Evolutionary conservation across 148 eudicot species (phyloP).

Genomic region (Cornus kousa): DNA sequence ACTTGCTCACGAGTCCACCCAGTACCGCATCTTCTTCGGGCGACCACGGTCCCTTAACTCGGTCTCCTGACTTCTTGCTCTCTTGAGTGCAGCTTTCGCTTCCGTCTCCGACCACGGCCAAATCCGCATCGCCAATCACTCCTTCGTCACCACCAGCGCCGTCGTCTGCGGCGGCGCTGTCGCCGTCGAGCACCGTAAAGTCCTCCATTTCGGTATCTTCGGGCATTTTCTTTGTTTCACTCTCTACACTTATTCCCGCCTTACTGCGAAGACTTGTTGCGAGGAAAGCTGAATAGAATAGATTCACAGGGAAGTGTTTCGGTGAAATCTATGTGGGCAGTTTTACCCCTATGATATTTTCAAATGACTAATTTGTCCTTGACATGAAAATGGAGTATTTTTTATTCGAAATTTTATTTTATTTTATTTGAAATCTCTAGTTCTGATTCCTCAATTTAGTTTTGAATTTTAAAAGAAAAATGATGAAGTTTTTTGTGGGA

Average conservation of each 20-base stretch:
- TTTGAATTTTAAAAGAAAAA: too few species aligned
- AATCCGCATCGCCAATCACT: conserved; percentile 1
- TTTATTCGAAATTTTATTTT: too few species aligned
- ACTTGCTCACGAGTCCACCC: conserved; percentile 43
- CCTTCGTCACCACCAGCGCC: neutral
- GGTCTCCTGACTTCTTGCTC: conserved; percentile 21
- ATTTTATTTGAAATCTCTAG: too few species aligned
- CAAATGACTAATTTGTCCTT: neutral
- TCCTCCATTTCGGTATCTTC: conserved; percentile 1
- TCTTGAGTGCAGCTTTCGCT: conserved; percentile 3
- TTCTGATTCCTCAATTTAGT: too few species aligned
- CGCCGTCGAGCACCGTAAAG: neutral
- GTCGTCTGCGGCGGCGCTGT: neutral
- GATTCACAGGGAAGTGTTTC: neutral
- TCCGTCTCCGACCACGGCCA: conserved; percentile 6
- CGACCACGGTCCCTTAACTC: conserved; percentile 70
- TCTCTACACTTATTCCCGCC: neutral
- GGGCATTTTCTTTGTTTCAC: neutral
- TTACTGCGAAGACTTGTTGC: neutral
- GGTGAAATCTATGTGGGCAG: neutral
- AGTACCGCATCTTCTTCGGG: conserved; percentile 58
- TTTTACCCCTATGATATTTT: neutral
- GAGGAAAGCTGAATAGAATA: neutral
- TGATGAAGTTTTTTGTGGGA: too few species aligned
- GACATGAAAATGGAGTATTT: too few species aligned